phyloP scores from a whole-genome alignment of 176 grass and related monocot genomes.

The Cenchrus americanus region DNA sequence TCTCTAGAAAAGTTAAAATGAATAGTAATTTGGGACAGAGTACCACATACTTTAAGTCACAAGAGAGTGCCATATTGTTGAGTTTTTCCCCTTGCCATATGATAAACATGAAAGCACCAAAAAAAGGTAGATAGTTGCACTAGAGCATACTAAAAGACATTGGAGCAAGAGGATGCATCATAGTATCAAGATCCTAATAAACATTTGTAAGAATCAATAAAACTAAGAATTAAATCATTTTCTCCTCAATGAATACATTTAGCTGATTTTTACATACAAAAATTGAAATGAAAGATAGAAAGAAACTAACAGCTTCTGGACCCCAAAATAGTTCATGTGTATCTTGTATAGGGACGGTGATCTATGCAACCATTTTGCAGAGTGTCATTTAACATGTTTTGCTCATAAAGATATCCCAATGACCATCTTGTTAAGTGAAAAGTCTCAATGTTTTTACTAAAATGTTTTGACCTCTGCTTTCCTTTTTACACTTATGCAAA shows the following conservation, averaged over 20 bases:
- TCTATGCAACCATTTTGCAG: background rate
- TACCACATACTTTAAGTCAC: background rate
- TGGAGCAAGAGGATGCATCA: background rate
- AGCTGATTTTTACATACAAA: background rate
- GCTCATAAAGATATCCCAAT: background rate
- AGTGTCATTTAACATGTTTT: background rate
- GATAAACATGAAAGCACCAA: background rate
- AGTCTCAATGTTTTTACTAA: background rate
- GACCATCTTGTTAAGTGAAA: background rate
- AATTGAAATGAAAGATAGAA: background rate
- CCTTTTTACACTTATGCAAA: background rate
- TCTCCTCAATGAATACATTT: background rate
- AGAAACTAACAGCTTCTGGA: background rate
- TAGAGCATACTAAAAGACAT: background rate
- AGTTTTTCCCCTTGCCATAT: background rate
- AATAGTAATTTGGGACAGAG: too few species aligned
- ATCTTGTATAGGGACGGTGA: slow-evolving; percentile 14
- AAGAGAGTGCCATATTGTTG: background rate
- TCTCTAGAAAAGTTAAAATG: too few species aligned
- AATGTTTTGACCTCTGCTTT: background rate
- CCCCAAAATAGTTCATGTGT: background rate
- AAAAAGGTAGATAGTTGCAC: background rate
- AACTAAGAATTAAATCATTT: background rate
- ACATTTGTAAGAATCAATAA: background rate
- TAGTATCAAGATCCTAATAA: background rate